Evolutionary conservation across 2,329 filamentous ascomycete genomes (phyloP).

Genomic region (Pestalotiopsis sp.): DNA sequence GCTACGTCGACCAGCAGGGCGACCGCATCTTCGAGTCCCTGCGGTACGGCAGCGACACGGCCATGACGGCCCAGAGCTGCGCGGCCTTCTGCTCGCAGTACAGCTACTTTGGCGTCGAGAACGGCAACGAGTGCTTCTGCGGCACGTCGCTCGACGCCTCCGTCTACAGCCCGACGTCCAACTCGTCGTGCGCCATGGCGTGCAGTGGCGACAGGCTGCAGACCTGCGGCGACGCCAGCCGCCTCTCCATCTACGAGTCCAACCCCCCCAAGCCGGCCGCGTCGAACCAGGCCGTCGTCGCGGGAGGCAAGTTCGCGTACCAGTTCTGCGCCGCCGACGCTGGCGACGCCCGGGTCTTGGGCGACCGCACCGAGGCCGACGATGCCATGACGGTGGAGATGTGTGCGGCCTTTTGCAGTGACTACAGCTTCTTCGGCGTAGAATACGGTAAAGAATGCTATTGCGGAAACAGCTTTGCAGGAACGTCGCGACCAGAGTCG

Average conservation of each 20-base stretch:
- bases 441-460: constrained; percentile 7
- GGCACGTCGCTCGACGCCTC: constrained; percentile 53
- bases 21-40: constrained; percentile 56
- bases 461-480: neutral
- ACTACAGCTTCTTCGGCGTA: constrained; percentile 4
- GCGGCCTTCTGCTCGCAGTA: constrained; percentile 37
- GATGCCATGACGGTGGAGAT: constrained; percentile 5
- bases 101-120: constrained; percentile 48
- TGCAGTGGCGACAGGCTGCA: constrained; percentile 51
- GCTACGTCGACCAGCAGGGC: constrained; percentile 52
- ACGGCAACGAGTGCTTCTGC: constrained; percentile 49
- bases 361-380: neutral
- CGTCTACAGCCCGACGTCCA: constrained; percentile 38
- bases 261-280: neutral
- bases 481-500: constrained; percentile 14
- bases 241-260: constrained; percentile 51
- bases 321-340: neutral
- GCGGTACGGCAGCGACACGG: constrained; percentile 41
- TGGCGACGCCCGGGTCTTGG: neutral
- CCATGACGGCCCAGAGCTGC: constrained; percentile 41
- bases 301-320: neutral
- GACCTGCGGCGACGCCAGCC: constrained; percentile 54
- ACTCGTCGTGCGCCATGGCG: constrained; percentile 52
- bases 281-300: neutral
- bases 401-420: neutral